A percentile compares a stretch with the other conserved stretches of the same genome.
These are phyloP conservation scores for Chaetomium tenue DNA, from an alignment of 495 filamentous ascomycete species.

Conservation along the genomic window DNA sequence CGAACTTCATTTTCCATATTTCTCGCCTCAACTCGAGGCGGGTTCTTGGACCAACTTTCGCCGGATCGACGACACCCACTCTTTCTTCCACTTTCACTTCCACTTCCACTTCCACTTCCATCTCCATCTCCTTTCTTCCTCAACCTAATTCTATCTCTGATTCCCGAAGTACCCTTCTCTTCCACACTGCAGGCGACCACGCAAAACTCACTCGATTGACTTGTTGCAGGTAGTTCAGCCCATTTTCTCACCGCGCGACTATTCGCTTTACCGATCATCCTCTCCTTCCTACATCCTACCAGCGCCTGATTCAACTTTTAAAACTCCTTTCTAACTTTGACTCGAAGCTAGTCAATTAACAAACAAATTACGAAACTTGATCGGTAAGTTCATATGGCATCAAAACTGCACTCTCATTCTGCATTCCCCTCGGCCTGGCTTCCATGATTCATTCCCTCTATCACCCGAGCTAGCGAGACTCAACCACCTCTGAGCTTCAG, in stretches of 20 bases:
- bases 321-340: background rate
- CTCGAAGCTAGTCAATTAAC: no score
- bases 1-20: background rate
- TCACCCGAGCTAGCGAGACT: no score
- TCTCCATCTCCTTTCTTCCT: background rate
- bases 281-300: background rate
- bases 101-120: background rate
- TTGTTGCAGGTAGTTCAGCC: slow-evolving; percentile 6
- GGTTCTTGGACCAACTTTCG: background rate
- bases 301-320: background rate
- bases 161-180: background rate
- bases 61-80: background rate
- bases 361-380: no score
- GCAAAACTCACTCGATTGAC: background rate
- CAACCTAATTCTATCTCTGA: background rate
- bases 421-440: no score
- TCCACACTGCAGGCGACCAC: background rate
- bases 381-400: no score
- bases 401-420: no score
- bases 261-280: background rate
- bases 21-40: background rate
- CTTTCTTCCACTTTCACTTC: slow-evolving; percentile 1
- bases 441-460: no score
- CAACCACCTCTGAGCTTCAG: no score
- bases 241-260: background rate